Percentiles rank a stretch among this genome's conserved stretches.
Evolutionary conservation across 2,329 filamentous ascomycete genomes (phyloP).

Genomic region (Microsporum ferrugineum): DNA sequence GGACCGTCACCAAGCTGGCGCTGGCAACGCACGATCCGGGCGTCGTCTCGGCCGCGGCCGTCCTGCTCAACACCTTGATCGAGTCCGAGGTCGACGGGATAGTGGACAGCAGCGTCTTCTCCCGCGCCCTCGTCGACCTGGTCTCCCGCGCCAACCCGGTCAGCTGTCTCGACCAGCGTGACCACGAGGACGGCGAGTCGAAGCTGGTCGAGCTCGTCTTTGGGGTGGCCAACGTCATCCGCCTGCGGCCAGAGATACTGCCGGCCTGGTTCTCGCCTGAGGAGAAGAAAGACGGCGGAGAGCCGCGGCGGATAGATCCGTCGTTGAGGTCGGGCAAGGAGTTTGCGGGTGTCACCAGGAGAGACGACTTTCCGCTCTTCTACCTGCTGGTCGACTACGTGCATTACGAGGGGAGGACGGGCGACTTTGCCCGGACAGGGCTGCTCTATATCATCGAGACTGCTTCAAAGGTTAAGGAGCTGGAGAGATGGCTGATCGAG

Average conservation of each 20-base stretch:
- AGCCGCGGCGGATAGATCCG: constrained; percentile 31
- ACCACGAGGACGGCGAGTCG: constrained; percentile 67
- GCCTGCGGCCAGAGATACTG: constrained; percentile 74
- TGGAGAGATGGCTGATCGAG: constrained; percentile 95
- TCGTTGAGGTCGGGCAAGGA: constrained; percentile 41
- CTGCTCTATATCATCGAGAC: constrained; percentile 92
- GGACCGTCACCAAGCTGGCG: constrained; percentile 79
- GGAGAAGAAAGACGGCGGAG: constrained; percentile 23
- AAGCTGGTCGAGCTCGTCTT: constrained; percentile 88
- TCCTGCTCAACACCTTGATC: constrained; percentile 81
- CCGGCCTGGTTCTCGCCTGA: constrained; percentile 78
- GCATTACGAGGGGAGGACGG: constrained; percentile 85
- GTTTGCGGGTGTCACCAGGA: constrained; percentile 74
- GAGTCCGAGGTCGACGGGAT: constrained; percentile 96
- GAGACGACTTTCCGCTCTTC: constrained; percentile 89
- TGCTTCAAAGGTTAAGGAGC: constrained; percentile 63
- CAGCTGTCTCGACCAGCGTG: constrained; percentile 19
- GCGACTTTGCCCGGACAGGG: constrained; percentile 90
- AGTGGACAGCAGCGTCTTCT: constrained; percentile 74
- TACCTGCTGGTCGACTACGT: constrained; percentile 95
- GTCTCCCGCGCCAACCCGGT: constrained; percentile 54
- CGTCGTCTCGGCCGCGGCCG: constrained; percentile 72
- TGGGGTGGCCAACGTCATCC: constrained; percentile 91
- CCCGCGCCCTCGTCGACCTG: constrained; percentile 75
- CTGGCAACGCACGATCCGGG: constrained; percentile 72